Base-by-base conservation (phyloP, 208 protist genomes). In the Leishmania major region DNA sequence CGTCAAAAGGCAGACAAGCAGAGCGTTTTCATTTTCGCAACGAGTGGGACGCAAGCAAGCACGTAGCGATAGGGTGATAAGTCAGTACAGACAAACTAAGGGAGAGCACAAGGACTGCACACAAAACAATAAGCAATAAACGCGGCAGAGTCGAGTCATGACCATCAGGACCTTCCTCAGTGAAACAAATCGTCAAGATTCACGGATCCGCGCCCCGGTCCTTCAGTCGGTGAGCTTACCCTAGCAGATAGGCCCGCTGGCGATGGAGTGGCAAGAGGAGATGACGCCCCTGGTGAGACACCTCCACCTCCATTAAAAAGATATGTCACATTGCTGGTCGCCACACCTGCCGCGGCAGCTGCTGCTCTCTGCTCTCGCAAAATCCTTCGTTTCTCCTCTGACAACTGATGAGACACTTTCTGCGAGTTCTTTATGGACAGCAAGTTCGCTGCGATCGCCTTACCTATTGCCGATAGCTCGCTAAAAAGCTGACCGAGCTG, bases 381-480 rank as follows among this genome's bases (percentile, higher is more conserved):
- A 22, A 82, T 45, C 0, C 62, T n/a, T n/a, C 53, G 73, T 67
- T 94, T 95, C 49, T 93, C 92, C n/a, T 81, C 81, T 15, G 87
- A 90, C 28, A 95, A 87, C 35, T 86, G 70, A 57, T 84, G 85
- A 1, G 92, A 95, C 10, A 95, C 84, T 31, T 83, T 87, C 78
- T 92, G 89, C 17, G 84, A 78, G 72, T 93, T 94, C 79, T 95
- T 95, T 59, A 94, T 82, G 37, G 78, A 84, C 17, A 86, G 80
- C 28, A 89, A 60, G 40, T 62, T 82, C 22, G 75, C 78, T 47
- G 86, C 89, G 15, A 93, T 73, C 11, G 69, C 40, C 31, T 81
- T 80, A 49, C 78, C 84, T 13, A 57, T 57, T 25, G 28, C 67
- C 19, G 82, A 74, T 1, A 85, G 5, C 62, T 92, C 92, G 13